Percentiles rank a stretch among this genome's conserved stretches.
Evolutionary conservation across 129 eudicot genomes (phyloP).

Genomic region (Heracleum sosnowskyi): DNA sequence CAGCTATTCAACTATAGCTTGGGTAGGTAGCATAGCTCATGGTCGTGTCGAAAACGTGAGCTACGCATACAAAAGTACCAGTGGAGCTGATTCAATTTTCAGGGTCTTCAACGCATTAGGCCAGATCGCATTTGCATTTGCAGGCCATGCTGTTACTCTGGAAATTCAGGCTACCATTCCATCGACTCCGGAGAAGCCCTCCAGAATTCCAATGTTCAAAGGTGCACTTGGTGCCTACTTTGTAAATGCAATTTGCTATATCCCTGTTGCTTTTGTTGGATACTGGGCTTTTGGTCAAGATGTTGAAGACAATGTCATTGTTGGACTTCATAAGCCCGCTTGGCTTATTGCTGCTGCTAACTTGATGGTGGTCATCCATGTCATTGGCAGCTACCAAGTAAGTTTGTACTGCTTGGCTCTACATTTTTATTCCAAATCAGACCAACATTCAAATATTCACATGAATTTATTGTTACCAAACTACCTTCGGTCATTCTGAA

Average conservation of each 20-base stretch:
- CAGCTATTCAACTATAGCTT: conserved; percentile 94
- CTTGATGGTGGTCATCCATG: conserved; percentile 90
- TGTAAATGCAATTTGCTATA: conserved; percentile 69
- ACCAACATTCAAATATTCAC: not conserved
- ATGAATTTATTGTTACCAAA: not conserved
- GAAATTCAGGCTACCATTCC: conserved; percentile 97
- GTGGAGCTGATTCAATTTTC: conserved; percentile 49
- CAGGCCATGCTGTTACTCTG: conserved; percentile 83
- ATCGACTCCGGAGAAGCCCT: conserved; percentile 80
- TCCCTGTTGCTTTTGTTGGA: conserved; percentile 84
- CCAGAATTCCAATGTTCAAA: conserved; percentile 78
- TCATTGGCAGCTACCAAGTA: conserved; percentile 93
- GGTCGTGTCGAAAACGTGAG: conserved; percentile 63
- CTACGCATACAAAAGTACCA: conserved; percentile 62
- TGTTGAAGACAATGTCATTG: conserved; percentile 77
- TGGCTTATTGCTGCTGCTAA: conserved; percentile 97
- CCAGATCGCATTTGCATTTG: conserved; percentile 76
- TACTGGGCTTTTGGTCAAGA: conserved; percentile 94
- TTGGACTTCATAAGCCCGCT: conserved; percentile 57
- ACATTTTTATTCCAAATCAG: not conserved
- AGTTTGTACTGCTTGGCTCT: not conserved
- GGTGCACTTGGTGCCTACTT: conserved; percentile 81
- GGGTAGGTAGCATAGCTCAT: conserved; percentile 69
- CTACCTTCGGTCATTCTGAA: not conserved
- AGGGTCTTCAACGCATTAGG: conserved; percentile 83